Percentiles rank a stretch among this genome's conserved stretches.
Evolutionary conservation across 1,284 basidiomycete species (phyloP).

Genomic region (Trichosporon sp.): DNA sequence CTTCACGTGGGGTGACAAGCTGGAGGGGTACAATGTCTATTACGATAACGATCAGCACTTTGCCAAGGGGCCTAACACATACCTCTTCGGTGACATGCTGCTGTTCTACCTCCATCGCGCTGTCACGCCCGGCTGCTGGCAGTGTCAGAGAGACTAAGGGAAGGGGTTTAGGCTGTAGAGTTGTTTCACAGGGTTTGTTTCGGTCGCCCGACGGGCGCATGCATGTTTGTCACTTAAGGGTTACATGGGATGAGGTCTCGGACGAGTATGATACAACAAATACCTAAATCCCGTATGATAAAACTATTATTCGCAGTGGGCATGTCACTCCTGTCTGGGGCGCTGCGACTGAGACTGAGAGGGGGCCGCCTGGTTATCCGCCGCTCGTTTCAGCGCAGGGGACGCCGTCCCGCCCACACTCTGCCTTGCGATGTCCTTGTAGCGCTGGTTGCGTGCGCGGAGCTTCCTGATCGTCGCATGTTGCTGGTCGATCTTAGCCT

Average conservation of each 20-base stretch:
- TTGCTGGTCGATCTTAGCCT: not conserved
- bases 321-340: not conserved
- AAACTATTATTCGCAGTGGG: not conserved
- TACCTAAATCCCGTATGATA: not conserved
- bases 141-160: constrained; percentile 24
- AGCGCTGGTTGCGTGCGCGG: not conserved
- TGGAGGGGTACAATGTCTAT: constrained; percentile 31
- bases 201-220: not conserved
- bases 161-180: not conserved
- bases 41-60: constrained; percentile 41
- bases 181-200: not conserved
- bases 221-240: not conserved
- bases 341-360: not conserved
- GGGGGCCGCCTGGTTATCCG: not conserved
- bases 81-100: constrained; percentile 40
- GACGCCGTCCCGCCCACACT: not conserved
- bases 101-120: constrained; percentile 39
- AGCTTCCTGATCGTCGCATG: not conserved
- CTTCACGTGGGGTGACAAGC: constrained; percentile 29
- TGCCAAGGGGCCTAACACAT: constrained; percentile 34
- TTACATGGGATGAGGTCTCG: not conserved
- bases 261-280: not conserved
- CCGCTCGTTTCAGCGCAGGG: not conserved
- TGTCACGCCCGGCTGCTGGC: constrained; percentile 34
- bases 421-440: not conserved